Base-by-base conservation (phyloP, 2,329 filamentous ascomycete species). In the Cordyceps pruinosa region DNA sequence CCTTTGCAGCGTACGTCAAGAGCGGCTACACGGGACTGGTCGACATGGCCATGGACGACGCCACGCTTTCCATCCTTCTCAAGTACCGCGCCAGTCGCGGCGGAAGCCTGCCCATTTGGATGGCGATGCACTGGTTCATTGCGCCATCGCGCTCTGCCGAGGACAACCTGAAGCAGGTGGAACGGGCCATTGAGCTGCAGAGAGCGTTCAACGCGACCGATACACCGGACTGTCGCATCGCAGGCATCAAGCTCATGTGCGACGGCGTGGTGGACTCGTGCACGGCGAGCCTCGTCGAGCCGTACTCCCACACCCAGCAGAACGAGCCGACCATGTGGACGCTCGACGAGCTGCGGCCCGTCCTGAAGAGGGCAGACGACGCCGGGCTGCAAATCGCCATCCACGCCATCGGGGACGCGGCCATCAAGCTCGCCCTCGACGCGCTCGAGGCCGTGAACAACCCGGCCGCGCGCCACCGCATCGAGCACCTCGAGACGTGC, bases 221-320 rank as follows among this genome's bases (percentile, higher is more conserved):
- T 12, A 69, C 64, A 19, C 73, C 73, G 1, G 68, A 77, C 57
- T 62, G 75, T 54, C 78, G 79, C 7, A 69, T 86, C 19, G 77
- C 79, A 0, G 83, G 83, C 5, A 81, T 86, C 68, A 86, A 86
- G 66, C 66, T 86, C 37, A 83, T 86, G 57, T 80, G 78, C 63
- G 83, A 86, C 61, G 83, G 83, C 9, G 81, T 85, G 45, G 74
- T 86, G 48, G 83, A 86, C 61, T 80, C 79, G 0, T 86, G 83
- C 68, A 86, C 83, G 1, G 82, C 83, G 0, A 79, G 76, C 0
- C 71, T 86, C 5, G 70, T 73, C 6, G 75, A 84, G 61, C 82
- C 83, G 0, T 86, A 86, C 64, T 69, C 76, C 28, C 75, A 77
- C 50, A 72, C 70, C 1, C 68, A 72, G 10, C 69, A 72, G 3